Base-by-base conservation (phyloP, 768 basidiomycete genomes). In the Auricularia auricula-judae region DNA sequence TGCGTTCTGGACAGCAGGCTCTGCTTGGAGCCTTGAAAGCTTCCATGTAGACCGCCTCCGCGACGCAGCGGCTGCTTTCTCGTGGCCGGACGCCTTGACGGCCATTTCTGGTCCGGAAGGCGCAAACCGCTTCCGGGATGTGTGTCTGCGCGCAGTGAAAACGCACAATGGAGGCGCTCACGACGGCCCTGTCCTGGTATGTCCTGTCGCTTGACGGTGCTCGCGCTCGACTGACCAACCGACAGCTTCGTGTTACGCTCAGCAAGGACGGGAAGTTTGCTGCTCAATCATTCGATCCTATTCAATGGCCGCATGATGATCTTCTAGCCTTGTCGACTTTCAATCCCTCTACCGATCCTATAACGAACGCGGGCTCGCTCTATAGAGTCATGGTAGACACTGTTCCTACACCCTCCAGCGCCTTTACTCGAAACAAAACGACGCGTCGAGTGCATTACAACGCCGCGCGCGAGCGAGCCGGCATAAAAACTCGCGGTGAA, bases 351-450 rank as follows among this genome's bases (percentile, higher is more conserved):
- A 69, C 66, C n/a, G 74, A 76, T 53, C 34, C 61, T 29, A 70
- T 65, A 7, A 61, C 68, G 54, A 70, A 59, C 59, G 56, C 68
- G 21, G 63, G 74, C 7, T 72, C 76, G 39, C 70, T 80, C 16
- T 74, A 85, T 62, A 74, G 74, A 34, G 68, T 91, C 60, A 76
- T 76, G 61, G 67, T 90, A 56, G 90, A 92, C 73, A 77, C 75
- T 2, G 71, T 78, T 65, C 73, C 82, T 12, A 86, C 86, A 1
- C 72, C 79, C 3, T 74, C 81, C 0, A 84, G 86, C 16, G 64
- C 81, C 29, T 87, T 85, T 70, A 87, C 87, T 0, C 69, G 73
- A 23, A 86, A 88, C 59, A 93, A 93, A 73, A 92, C 91, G 0
- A 91, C 89, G 1, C 65, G 77, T 44, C 81, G 90, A 59, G 65